phyloP scores from a whole-genome alignment of 768 basidiomycete genomes.

The Pholiota conissans region DNA sequence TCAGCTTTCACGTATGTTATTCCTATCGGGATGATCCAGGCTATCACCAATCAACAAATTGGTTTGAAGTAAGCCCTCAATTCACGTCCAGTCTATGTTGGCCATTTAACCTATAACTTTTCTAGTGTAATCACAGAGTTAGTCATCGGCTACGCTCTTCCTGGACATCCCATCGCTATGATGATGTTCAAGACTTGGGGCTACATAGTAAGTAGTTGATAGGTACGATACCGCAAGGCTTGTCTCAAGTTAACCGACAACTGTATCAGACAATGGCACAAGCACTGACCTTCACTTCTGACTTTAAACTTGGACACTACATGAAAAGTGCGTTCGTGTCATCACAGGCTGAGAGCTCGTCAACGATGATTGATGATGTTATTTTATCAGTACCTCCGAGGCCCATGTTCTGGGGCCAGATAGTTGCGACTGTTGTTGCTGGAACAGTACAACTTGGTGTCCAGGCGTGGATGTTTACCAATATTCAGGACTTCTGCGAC shows the following conservation, averaged over 20 bases:
- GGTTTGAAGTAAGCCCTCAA: conserved; percentile 49
- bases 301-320: conserved; percentile 72
- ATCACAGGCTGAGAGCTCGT: too few species aligned
- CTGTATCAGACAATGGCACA: conserved; percentile 49
- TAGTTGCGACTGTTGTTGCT: conserved; percentile 58
- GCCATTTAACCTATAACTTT: background rate
- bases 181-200: conserved; percentile 71
- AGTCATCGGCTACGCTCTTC: conserved; percentile 74
- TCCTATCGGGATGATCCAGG: conserved; percentile 61
- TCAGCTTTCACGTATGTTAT: conserved; percentile 62
- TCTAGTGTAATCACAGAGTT: conserved; percentile 71
- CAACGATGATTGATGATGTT: too few species aligned
- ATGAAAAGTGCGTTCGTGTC: conserved; percentile 58
- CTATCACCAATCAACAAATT: conserved; percentile 77
- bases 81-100: background rate
- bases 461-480: conserved; percentile 63
- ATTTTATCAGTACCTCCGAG: conserved; percentile 58
- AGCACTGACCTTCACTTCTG: conserved; percentile 56
- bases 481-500: conserved; percentile 50
- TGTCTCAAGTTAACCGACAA: too few species aligned
- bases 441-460: conserved; percentile 69
- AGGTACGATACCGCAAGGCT: too few species aligned
- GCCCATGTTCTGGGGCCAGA: conserved; percentile 50
- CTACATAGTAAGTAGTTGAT: conserved; percentile 41
- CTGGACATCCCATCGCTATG: conserved; percentile 68